Percentiles rank a stretch among this genome's conserved stretches.
phyloP scores from a whole-genome alignment of 73 alveolate species.

The Breviolum minutum region DNA sequence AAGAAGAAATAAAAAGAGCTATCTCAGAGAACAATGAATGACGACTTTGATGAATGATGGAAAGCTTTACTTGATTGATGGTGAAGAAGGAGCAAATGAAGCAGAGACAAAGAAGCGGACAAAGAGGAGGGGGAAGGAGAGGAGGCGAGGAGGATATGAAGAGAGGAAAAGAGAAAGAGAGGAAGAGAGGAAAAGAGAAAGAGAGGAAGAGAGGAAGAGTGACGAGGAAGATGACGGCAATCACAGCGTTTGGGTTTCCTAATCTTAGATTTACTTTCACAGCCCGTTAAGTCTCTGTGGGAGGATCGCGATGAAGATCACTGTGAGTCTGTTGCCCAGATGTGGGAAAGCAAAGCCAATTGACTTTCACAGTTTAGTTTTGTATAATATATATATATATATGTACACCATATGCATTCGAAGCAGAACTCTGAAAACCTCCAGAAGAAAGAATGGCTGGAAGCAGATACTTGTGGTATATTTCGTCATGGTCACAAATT shows the following conservation, averaged over 20 bases:
- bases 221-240: too few species aligned
- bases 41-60: not conserved
- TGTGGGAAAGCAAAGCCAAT: not conserved
- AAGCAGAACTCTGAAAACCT: too few species aligned
- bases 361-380: too few species aligned
- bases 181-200: not conserved
- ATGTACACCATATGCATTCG: too few species aligned
- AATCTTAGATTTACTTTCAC: too few species aligned
- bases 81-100: not conserved
- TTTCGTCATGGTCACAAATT: too few species aligned
- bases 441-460: too few species aligned
- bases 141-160: not conserved
- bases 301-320: slow-evolving; percentile 82
- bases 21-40: not conserved
- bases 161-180: not conserved
- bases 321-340: slow-evolving; percentile 46
- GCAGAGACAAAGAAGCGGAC: not conserved
- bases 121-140: not conserved
- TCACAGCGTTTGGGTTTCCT: too few species aligned
- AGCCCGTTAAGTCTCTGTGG: not conserved
- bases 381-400: too few species aligned
- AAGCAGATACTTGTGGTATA: too few species aligned
- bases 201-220: too few species aligned
- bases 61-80: not conserved
- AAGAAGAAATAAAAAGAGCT: not conserved